phyloP scores from a whole-genome alignment of 768 basidiomycete genomes.

The Crucibulum laeve region DNA sequence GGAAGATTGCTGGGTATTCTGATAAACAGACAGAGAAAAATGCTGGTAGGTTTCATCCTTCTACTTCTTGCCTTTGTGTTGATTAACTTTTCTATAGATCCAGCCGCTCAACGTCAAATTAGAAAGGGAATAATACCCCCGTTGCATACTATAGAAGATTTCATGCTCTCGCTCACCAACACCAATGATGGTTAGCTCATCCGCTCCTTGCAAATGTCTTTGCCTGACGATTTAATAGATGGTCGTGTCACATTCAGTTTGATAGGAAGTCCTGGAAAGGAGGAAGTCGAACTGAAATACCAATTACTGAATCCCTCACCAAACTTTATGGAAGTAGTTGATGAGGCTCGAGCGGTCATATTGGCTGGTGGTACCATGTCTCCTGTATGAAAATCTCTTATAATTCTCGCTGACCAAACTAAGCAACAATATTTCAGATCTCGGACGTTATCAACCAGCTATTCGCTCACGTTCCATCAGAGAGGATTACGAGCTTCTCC shows the following conservation, averaged over 20 bases:
- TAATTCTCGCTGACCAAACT: neutral
- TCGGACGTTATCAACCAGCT: conserved; percentile 83
- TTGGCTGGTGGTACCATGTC: conserved; percentile 98
- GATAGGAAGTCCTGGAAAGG: conserved; percentile 28
- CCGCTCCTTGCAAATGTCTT: neutral
- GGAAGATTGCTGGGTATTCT: conserved; percentile 84
- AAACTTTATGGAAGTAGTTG: conserved; percentile 79
- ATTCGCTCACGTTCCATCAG: conserved; percentile 58
- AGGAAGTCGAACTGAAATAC: conserved; percentile 73
- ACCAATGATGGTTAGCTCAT: conserved; percentile 60
- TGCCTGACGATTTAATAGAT: conserved; percentile 37
- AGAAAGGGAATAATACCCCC: conserved; percentile 58
- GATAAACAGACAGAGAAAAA: conserved; percentile 52
- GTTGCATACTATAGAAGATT: conserved; percentile 75
- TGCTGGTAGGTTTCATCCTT: conserved; percentile 13
- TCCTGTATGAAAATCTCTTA: conserved; percentile 53
- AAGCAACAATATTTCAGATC: conserved; percentile 50
- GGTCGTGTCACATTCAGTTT: conserved; percentile 69
- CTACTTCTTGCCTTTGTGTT: neutral
- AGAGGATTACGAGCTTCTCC: conserved; percentile 74
- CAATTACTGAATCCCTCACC: conserved; percentile 91
- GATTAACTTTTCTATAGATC: conserved; percentile 8
- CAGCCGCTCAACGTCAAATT: conserved; percentile 11
- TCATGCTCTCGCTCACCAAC: conserved; percentile 72
- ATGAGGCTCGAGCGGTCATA: conserved; percentile 77